Evolutionary conservation across 2,329 filamentous ascomycete genomes (phyloP).

Genomic region (Penicillium brasilianum): DNA sequence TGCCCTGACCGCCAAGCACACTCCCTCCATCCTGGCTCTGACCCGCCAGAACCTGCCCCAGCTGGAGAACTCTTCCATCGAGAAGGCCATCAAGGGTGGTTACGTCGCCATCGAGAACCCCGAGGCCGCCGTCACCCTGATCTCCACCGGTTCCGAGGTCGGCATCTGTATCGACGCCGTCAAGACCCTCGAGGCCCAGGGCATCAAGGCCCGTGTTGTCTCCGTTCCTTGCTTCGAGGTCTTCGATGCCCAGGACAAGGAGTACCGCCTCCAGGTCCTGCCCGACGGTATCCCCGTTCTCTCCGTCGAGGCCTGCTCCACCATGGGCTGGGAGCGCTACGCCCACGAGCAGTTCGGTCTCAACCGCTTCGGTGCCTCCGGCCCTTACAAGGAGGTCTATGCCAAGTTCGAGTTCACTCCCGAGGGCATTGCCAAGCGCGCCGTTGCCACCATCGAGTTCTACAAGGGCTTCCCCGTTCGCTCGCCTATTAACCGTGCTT

Average conservation of each 20-base stretch:
- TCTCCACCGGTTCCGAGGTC: slow-evolving; percentile 96
- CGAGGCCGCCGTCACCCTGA: slow-evolving; percentile 83
- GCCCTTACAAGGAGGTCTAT: slow-evolving; percentile 98
- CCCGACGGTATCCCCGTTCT: slow-evolving; percentile 92
- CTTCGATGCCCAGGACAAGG: slow-evolving; percentile 91
- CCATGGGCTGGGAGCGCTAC: slow-evolving; percentile 98
- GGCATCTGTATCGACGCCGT: slow-evolving; percentile 89
- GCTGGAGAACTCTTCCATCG: slow-evolving; percentile 90
- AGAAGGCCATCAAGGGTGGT: slow-evolving; percentile 90
- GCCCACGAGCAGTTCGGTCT: slow-evolving; percentile 99
- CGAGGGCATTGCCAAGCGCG: slow-evolving; percentile 94
- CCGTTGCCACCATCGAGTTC: slow-evolving; percentile 89
- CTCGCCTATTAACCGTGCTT: slow-evolving; percentile 95
- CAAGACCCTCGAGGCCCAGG: slow-evolving; percentile 87
- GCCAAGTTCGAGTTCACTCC: slow-evolving; percentile 99
- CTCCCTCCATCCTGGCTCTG: slow-evolving; percentile 89
- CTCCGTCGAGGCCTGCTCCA: slow-evolving; percentile 95
- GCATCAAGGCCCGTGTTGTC: slow-evolving; percentile 86
- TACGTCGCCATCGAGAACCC: slow-evolving; percentile 87
- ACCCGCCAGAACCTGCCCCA: slow-evolving; percentile 98
- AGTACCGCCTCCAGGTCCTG: slow-evolving; percentile 89
- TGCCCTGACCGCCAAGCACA: slow-evolving; percentile 85
- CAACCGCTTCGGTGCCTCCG: slow-evolving; percentile 97
- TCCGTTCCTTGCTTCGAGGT: slow-evolving; percentile 97
- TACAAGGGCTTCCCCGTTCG: slow-evolving; percentile 95